Conservation (phyloP, 345 rosid species). For the Eucalyptus guilfoylei region DNA sequence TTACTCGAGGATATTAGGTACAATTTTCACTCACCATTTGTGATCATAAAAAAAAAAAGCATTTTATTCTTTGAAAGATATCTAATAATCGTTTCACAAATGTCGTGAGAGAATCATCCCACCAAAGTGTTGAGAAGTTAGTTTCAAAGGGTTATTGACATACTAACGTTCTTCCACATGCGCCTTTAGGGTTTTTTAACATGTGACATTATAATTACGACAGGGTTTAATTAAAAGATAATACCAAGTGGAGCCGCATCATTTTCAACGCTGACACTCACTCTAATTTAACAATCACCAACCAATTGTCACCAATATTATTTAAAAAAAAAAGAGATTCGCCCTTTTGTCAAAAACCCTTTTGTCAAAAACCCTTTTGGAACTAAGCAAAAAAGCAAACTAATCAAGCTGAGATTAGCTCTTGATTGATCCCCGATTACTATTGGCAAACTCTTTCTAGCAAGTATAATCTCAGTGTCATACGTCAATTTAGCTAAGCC, state of each 20-base stretch:
- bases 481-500: background rate
- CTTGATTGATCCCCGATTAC: background rate
- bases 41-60: no score
- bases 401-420: background rate
- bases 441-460: background rate
- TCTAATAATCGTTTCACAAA: background rate
- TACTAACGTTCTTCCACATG: background rate
- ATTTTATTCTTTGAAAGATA: no score
- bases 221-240: background rate
- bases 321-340: background rate
- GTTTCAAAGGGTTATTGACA: background rate
- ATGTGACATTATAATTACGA: background rate
- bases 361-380: background rate
- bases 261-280: background rate
- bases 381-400: background rate
- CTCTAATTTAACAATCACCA: background rate
- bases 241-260: background rate
- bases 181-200: background rate
- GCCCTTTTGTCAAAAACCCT: background rate
- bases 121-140: background rate
- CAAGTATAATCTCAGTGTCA: background rate
- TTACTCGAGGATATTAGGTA: background rate
- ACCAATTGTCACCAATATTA: background rate
- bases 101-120: background rate
- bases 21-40: background rate